These are phyloP conservation scores for Rhodotorula sp. DNA, from an alignment of 1,284 basidiomycete genomes.

Conservation along the genomic window DNA sequence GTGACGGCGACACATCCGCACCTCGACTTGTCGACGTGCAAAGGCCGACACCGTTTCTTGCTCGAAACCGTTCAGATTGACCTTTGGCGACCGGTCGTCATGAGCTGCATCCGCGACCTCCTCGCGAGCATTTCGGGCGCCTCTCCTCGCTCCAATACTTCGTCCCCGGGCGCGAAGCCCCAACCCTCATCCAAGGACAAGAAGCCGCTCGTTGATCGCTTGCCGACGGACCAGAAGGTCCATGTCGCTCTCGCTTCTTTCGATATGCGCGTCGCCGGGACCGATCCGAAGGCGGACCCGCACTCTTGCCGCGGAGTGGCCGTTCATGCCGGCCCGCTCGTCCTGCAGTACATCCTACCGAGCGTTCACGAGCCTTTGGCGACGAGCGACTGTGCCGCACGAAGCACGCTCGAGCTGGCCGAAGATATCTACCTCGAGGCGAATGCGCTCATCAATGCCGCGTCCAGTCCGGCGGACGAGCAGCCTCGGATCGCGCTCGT, in stretches of 20 bases:
- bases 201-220: constrained; percentile 50
- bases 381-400: constrained; percentile 53
- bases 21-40: constrained; percentile 14
- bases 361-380: constrained; percentile 54
- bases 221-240: constrained; percentile 60
- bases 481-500: constrained; percentile 48
- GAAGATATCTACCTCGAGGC: constrained; percentile 64
- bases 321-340: constrained; percentile 58
- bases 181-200: constrained; percentile 52
- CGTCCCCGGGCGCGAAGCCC: background rate
- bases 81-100: constrained; percentile 36
- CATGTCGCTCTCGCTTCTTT: constrained; percentile 65
- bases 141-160: background rate
- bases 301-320: constrained; percentile 71
- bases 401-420: constrained; percentile 57
- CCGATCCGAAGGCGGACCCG: constrained; percentile 69
- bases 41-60: constrained; percentile 26
- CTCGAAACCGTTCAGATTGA: constrained; percentile 32
- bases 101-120: constrained; percentile 34
- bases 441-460: constrained; percentile 46
- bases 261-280: constrained; percentile 67
- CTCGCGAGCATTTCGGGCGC: constrained; percentile 21
- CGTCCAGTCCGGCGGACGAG: constrained; percentile 21
- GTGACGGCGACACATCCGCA: background rate
- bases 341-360: constrained; percentile 63